These are phyloP conservation scores for Cordyceps cicadae DNA, from an alignment of 2,329 filamentous ascomycete genomes.

Conservation along the genomic window DNA sequence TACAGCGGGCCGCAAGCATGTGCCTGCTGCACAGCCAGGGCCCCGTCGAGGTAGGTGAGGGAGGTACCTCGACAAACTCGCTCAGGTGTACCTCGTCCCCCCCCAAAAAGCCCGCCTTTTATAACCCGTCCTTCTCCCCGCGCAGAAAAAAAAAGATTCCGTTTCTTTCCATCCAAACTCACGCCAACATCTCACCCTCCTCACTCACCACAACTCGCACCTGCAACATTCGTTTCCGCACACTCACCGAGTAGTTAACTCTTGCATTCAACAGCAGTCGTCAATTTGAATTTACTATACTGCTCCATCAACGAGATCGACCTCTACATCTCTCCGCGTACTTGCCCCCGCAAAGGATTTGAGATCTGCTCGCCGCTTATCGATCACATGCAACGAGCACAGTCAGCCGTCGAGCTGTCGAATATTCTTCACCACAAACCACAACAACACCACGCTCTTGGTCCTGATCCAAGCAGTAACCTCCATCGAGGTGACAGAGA, in stretches of 20 bases:
- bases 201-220: neutral
- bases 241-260: neutral
- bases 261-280: neutral
- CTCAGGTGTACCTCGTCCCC: constrained; percentile 8
- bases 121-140: constrained; percentile 20
- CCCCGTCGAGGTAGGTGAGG: neutral
- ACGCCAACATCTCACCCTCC: constrained; percentile 3
- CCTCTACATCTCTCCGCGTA: neutral
- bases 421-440: constrained; percentile 58
- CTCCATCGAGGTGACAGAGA: constrained; percentile 30
- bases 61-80: constrained; percentile 9
- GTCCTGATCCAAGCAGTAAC: constrained; percentile 19
- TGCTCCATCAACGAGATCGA: neutral
- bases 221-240: constrained; percentile 7
- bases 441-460: constrained; percentile 22
- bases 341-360: neutral
- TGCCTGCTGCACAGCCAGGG: constrained; percentile 4
- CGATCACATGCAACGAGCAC: constrained; percentile 68
- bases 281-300: neutral
- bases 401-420: constrained; percentile 66
- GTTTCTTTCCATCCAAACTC: constrained; percentile 15
- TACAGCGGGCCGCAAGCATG: constrained; percentile 12
- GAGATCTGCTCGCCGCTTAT: constrained; percentile 17
- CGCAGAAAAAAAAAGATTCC: constrained; percentile 13
- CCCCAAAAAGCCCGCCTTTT: constrained; percentile 20